Percentiles rank a stretch among this genome's conserved stretches.
These are phyloP conservation scores for Pachysandra terminalis DNA, from an alignment of 164 flowering plant genomes.

Conservation along the genomic window DNA sequence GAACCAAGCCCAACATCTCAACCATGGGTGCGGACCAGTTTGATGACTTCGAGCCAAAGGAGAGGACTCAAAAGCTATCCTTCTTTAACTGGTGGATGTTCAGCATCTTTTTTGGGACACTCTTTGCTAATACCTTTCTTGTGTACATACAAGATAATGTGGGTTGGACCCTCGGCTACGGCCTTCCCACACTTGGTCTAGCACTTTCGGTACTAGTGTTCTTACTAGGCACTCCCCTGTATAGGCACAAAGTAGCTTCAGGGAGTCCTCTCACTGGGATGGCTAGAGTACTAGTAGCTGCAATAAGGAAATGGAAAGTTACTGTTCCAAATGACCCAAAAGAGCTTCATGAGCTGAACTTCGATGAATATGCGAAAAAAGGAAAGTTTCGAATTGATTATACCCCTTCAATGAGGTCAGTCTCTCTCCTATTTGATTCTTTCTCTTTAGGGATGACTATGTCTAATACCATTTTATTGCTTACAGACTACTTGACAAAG, in stretches of 20 bases:
- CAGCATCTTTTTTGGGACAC: slow-evolving; percentile 60
- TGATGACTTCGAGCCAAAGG: slow-evolving; percentile 64
- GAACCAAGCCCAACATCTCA: no score
- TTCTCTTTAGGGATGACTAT: no score
- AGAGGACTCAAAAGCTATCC: slow-evolving; percentile 56
- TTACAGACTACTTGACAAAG: slow-evolving; percentile 64
- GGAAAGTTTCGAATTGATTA: slow-evolving; percentile 48
- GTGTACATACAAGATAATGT: slow-evolving; percentile 76
- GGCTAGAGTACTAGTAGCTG: slow-evolving; percentile 59
- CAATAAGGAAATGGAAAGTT: slow-evolving; percentile 42
- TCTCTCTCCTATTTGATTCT: no score
- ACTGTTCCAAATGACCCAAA: slow-evolving; percentile 47
- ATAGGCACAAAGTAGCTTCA: slow-evolving; percentile 51
- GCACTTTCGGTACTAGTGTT: slow-evolving; percentile 44
- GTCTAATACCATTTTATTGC: no score
- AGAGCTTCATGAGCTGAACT: slow-evolving; percentile 54
- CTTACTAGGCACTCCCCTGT: slow-evolving; percentile 51
- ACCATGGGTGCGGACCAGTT: slow-evolving; percentile 38
- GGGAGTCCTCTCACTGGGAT: slow-evolving; percentile 65
- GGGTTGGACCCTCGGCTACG: slow-evolving; percentile 70
- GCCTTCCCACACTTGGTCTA: slow-evolving; percentile 58
- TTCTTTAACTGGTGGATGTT: slow-evolving; percentile 93
- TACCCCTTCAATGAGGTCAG: slow-evolving; percentile 55
- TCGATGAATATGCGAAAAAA: slow-evolving; percentile 34
- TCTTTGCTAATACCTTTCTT: slow-evolving; percentile 65